Percentiles rank a stretch among this genome's conserved stretches.
Conservation (phyloP, 73 alveolate genomes). For the Paramecium sexaurelia region DNA sequence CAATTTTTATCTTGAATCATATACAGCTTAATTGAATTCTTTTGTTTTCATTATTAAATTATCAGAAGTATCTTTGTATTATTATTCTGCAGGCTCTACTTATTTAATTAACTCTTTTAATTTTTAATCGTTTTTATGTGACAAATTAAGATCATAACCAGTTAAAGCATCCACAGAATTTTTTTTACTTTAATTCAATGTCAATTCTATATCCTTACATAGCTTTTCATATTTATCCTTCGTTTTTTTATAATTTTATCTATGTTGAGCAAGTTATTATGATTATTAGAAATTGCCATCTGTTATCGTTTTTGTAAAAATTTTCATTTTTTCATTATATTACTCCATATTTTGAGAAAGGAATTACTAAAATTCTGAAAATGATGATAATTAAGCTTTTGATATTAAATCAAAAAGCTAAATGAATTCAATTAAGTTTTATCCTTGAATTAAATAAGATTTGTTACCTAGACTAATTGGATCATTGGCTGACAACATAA, state of each 20-base stretch:
- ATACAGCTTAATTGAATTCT: neutral
- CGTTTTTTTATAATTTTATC: neutral
- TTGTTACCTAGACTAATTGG: constrained; percentile 1
- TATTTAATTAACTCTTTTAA: constrained; percentile 9
- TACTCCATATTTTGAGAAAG: neutral
- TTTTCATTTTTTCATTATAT: constrained; percentile 42
- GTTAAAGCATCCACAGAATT: constrained; percentile 5
- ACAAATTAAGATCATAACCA: constrained; percentile 14
- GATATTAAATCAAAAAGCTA: neutral
- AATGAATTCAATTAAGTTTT: neutral
- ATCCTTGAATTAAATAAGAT: neutral
- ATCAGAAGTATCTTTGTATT: neutral
- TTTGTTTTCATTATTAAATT: neutral
- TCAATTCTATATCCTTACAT: constrained; percentile 33
- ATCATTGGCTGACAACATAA: neutral
- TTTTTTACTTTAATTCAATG: neutral
- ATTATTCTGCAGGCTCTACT: constrained; percentile 10
- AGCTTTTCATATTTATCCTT: constrained; percentile 38
- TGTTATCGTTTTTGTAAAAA: constrained; percentile 14
- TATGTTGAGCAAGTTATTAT: neutral
- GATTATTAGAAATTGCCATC: neutral
- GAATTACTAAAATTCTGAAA: neutral
- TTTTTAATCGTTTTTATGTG: neutral
- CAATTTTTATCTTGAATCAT: neutral
- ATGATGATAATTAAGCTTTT: neutral